phyloP scores from a whole-genome alignment of 257 asterid genomes.

The Buddleja alternifolia region DNA sequence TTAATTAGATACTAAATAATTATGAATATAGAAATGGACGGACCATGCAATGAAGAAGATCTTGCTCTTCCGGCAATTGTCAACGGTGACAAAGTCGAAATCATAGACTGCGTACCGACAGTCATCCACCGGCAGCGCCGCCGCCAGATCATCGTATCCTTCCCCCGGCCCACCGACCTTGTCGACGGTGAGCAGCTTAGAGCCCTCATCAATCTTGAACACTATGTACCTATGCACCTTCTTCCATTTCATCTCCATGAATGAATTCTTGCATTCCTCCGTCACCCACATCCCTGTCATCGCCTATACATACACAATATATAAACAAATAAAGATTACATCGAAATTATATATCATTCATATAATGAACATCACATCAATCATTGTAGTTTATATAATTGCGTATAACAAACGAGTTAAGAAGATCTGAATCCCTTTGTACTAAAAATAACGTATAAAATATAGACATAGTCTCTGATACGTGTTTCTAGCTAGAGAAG shows the following conservation, averaged over 20 bases:
- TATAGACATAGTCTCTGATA: too few relatives aligned
- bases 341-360: not conserved
- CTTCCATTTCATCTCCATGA: conserved; percentile 98
- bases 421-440: too few relatives aligned
- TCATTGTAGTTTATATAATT: too few relatives aligned
- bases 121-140: conserved; percentile 81
- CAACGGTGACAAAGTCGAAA: conserved; percentile 86
- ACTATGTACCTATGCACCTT: conserved; percentile 79
- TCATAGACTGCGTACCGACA: conserved; percentile 97
- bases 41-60: conserved; percentile 96
- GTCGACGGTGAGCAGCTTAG: conserved; percentile 70
- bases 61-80: conserved; percentile 94
- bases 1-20: too few relatives aligned
- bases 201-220: conserved; percentile 77
- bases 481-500: too few relatives aligned
- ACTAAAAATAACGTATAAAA: too few relatives aligned
- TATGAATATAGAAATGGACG: not conserved
- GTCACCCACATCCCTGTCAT: conserved; percentile 85
- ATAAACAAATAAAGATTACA: not conserved
- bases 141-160: conserved; percentile 69
- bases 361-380: too few relatives aligned
- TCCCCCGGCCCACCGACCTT: conserved; percentile 85
- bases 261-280: conserved; percentile 86
- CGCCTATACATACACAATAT: conserved; percentile 42
- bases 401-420: too few relatives aligned